Evolutionary conservation across 1,284 basidiomycete species (phyloP), one percentile per base, ranked within the genome.

Genomic region (Cryptococcus depauperatus): DNA sequence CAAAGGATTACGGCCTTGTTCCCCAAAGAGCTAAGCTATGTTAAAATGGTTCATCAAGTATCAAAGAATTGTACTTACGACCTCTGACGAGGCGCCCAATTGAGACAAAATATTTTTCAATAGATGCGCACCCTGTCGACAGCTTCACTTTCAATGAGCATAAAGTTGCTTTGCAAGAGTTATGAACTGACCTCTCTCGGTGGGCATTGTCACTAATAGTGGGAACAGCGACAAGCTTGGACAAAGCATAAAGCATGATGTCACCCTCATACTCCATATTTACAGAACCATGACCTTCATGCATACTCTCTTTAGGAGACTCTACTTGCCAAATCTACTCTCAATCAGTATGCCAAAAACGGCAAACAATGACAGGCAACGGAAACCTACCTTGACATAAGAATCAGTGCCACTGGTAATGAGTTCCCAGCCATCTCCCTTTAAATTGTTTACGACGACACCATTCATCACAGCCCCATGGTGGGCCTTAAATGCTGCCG

Each of bases 51-150:
- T 18, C 13, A 35, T 40, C 35, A 39, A 23, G 13, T 27, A 13
- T 27, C 23, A 11, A 18, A 14, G 35, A 18, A 7, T 19, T 3
- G 8, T 11, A 69, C 79, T 61, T 45, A 87, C 87, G 33, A 92
- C 70, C 18, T 77, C 75, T 0, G 87, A 79, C 19, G 81, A 76
- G 2, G 88, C 89, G 13, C 91, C 91, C 19, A 96, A 76, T 64
- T 91, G 85, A 3, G 77, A 77, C 18, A 96, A 71, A 56, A 87
- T 86, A 57, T 88, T 89, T 59, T 84, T 84, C 43, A 95, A 71
- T 80, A 89, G 89, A 34, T 91, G 83, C 2, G 89, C 90, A 1
- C 87, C 84, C 63, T 95, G 90, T 44, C 89, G 77, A 62, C 92
- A 95, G 58, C 59, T 62, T n/a, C n/a, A 34, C 19, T 7, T 8